A percentile compares a stretch with the other conserved stretches of the same genome.
Conservation (phyloP, 352 stramenopile genomes). For the Globisporangium barbulae region DNA sequence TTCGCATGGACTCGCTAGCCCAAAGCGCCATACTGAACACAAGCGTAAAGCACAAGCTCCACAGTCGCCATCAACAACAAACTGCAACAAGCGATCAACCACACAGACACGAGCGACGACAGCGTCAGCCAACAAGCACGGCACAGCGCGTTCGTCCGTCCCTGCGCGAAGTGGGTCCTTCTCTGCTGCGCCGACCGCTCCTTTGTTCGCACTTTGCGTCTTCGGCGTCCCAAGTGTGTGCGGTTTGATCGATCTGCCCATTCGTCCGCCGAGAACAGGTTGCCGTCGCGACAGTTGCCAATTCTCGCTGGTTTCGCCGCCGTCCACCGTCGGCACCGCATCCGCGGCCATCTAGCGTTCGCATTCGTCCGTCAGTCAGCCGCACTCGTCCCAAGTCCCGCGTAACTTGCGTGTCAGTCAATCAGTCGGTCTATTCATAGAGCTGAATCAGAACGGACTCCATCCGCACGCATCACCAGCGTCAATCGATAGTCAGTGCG, state of each 20-base stretch:
- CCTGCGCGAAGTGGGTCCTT: neutral
- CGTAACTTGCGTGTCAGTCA: too few relatives aligned
- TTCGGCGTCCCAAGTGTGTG: neutral
- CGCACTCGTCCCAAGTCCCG: too few relatives aligned
- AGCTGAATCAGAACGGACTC: too few relatives aligned
- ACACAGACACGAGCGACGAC: neutral
- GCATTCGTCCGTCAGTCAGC: neutral
- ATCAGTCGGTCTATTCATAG: too few relatives aligned
- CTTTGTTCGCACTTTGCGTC: neutral
- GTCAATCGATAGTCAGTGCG: too few relatives aligned
- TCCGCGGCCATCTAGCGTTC: too few relatives aligned
- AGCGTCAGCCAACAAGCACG: neutral
- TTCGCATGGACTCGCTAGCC: too few relatives aligned
- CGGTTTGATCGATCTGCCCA: neutral
- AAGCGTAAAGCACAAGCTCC: neutral
- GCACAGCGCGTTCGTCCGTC: neutral
- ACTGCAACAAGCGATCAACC: neutral
- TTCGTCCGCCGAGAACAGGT: neutral
- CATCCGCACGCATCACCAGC: too few relatives aligned
- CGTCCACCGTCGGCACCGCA: too few relatives aligned
- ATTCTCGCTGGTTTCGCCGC: too few relatives aligned
- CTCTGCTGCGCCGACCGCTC: neutral
- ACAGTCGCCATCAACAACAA: neutral
- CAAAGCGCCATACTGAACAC: neutral
- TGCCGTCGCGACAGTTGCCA: neutral